These are phyloP conservation scores for Fusarium nisikadoi DNA, from an alignment of 2,329 filamentous ascomycete genomes.

Conservation along the genomic window DNA sequence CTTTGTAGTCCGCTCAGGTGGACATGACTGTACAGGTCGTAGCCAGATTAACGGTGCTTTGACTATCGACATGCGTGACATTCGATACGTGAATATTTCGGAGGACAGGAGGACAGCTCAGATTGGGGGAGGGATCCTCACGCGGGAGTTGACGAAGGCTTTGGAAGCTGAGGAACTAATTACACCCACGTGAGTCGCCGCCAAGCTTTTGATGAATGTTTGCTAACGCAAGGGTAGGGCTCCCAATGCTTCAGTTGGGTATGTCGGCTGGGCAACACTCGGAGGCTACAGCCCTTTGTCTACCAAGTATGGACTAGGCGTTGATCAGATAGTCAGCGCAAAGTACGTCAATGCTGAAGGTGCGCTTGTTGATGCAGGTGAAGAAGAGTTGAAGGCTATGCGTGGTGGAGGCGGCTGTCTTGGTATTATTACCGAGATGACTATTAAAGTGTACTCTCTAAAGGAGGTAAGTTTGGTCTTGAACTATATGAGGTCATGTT, in stretches of 20 bases:
- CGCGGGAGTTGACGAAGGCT: neutral
- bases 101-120: neutral
- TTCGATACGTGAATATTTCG: neutral
- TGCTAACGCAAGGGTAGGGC: neutral
- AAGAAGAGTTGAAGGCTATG: neutral
- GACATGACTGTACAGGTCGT: neutral
- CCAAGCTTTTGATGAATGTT: accelerated
- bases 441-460: neutral
- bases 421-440: neutral
- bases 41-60: neutral
- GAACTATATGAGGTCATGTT: too few relatives aligned
- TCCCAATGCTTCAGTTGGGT: neutral
- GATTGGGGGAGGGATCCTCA: neutral
- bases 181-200: neutral
- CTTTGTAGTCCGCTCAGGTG: neutral
- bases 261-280: neutral
- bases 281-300: neutral
- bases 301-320: neutral
- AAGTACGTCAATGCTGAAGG: neutral
- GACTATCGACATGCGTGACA: neutral
- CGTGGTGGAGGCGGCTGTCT: neutral
- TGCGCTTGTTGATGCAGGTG: neutral
- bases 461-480: too few relatives aligned
- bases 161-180: neutral
- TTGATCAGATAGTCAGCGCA: neutral